These are phyloP conservation scores for Allium fistulosum DNA, from an alignment of 106 monocot genomes.

Conservation along the genomic window DNA sequence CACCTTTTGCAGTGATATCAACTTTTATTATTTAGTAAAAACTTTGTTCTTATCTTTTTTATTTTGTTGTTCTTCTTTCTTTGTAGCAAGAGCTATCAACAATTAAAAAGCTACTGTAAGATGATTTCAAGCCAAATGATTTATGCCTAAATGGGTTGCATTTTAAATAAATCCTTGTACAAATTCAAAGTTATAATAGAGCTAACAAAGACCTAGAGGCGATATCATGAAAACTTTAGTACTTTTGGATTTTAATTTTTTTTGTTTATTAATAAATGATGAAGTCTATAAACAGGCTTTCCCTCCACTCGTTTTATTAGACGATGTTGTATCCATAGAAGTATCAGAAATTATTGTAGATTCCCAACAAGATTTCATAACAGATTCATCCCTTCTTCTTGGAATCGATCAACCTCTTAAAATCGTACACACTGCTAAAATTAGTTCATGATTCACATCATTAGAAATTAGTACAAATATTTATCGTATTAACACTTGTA, in stretches of 20 bases:
- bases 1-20: too few relatives aligned
- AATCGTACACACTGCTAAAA: constrained; percentile 35
- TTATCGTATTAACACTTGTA: too few relatives aligned
- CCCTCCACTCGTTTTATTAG: constrained; percentile 19
- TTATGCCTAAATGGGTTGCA: constrained; percentile 44
- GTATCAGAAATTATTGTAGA: constrained; percentile 35
- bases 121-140: constrained; percentile 62
- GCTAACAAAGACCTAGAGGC: constrained; percentile 15
- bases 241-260: too few relatives aligned
- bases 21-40: too few relatives aligned
- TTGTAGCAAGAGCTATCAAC: constrained; percentile 45
- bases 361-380: constrained; percentile 8
- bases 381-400: constrained; percentile 35
- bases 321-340: constrained; percentile 44
- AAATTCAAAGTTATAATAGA: constrained; percentile 13
- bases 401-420: constrained; percentile 65
- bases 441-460: background rate
- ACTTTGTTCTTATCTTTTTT: too few relatives aligned
- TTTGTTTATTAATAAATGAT: background rate
- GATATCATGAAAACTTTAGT: too few relatives aligned
- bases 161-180: constrained; percentile 21
- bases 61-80: background rate
- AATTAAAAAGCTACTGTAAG: constrained; percentile 40
- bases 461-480: background rate
- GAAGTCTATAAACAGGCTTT: constrained; percentile 22